phyloP scores from a whole-genome alignment of 257 asterid species.

The Ligustrum vulgare region DNA sequence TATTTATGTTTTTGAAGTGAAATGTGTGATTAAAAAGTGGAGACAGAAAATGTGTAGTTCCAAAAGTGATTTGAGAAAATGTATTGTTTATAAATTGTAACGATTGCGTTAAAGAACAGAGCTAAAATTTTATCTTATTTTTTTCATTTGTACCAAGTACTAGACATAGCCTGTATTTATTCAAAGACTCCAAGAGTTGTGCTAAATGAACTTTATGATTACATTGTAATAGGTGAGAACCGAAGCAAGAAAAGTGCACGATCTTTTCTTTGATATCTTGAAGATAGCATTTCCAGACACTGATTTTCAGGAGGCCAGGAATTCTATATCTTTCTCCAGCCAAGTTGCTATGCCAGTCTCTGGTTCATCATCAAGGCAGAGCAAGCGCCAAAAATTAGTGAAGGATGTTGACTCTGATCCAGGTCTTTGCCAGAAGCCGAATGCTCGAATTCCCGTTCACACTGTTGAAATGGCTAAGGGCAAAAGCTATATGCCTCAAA shows the following conservation, averaged over 20 bases:
- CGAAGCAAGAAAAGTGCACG: slow-evolving; percentile 92
- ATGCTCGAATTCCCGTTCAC: slow-evolving; percentile 50
- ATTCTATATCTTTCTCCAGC: slow-evolving; percentile 61
- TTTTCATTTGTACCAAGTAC: neutral
- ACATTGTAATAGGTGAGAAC: slow-evolving; percentile 68
- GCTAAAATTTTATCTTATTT: neutral
- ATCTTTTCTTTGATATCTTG: slow-evolving; percentile 92
- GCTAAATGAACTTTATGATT: slow-evolving; percentile 17
- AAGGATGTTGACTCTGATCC: slow-evolving; percentile 58
- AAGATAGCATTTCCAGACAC: slow-evolving; percentile 74
- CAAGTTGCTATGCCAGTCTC: slow-evolving; percentile 37
- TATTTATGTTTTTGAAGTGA: too few species aligned
- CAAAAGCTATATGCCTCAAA: slow-evolving; percentile 43
- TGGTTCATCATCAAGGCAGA: slow-evolving; percentile 68
- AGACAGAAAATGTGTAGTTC: too few species aligned
- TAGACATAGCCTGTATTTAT: neutral
- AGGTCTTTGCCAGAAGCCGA: slow-evolving; percentile 60
- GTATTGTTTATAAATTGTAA: too few species aligned
- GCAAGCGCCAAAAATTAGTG: slow-evolving; percentile 57
- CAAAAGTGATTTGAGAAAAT: too few species aligned
- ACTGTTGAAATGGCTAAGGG: slow-evolving; percentile 46
- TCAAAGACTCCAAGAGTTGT: neutral
- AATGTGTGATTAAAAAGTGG: too few species aligned
- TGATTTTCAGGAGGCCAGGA: slow-evolving; percentile 82
- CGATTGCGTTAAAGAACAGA: too few species aligned